Evolutionary conservation across 495 filamentous ascomycete species (phyloP).

Genomic region (Podospora didyma): DNA sequence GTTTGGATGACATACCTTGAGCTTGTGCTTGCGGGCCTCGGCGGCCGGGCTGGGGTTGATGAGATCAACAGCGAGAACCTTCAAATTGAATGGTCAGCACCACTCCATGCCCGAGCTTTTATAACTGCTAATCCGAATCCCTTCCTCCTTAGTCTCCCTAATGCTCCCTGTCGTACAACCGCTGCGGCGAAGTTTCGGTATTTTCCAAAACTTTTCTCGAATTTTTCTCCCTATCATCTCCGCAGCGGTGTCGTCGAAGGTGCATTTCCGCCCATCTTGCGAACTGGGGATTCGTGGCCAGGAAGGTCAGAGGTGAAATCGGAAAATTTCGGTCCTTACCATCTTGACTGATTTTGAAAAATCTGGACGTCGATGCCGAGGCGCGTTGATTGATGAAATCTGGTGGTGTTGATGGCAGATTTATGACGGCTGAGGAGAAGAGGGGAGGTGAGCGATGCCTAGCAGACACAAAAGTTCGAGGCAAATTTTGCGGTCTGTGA

Average conservation of each 20-base stretch:
- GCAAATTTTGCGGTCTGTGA: slow-evolving; percentile 35
- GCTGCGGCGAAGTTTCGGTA: background rate
- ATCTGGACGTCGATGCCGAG: slow-evolving; percentile 16
- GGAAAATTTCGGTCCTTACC: slow-evolving; percentile 43
- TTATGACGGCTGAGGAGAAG: slow-evolving; percentile 31
- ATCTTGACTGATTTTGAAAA: slow-evolving; percentile 48
- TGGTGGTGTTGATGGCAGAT: slow-evolving; percentile 38
- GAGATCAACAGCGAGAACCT: slow-evolving; percentile 99
- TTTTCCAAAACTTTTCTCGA: background rate
- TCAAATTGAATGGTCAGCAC: slow-evolving; percentile 38
- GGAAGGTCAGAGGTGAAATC: slow-evolving; percentile 17
- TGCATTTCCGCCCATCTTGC: background rate
- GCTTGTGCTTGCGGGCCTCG: slow-evolving; percentile 98
- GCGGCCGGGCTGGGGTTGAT: slow-evolving; percentile 94
- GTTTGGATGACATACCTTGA: slow-evolving; percentile 73
- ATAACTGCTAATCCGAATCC: background rate
- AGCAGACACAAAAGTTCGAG: slow-evolving; percentile 28
- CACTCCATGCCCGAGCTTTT: slow-evolving; percentile 1
- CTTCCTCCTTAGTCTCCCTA: background rate
- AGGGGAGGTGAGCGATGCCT: slow-evolving; percentile 30
- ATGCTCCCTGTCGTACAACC: background rate
- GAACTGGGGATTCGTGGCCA: background rate
- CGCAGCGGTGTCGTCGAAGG: background rate
- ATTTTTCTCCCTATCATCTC: background rate
- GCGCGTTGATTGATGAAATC: slow-evolving; percentile 45